phyloP scores from a whole-genome alignment of 768 basidiomycete genomes.

The Lactarius akahatsu region DNA sequence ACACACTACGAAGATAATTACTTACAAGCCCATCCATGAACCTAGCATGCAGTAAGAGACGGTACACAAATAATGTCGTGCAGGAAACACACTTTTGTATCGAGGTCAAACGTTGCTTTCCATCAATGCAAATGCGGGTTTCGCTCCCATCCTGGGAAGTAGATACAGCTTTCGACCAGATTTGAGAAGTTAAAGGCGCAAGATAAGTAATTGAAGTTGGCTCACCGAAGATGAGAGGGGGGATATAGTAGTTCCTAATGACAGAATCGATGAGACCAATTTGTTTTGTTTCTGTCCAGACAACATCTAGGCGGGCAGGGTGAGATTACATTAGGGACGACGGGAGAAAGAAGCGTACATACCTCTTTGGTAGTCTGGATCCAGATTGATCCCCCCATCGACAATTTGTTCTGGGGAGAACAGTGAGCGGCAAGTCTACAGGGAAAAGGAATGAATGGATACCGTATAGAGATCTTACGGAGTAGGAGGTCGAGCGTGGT shows the following conservation, averaged over 20 bases:
- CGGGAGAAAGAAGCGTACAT: constrained; percentile 36
- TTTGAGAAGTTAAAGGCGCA: neutral
- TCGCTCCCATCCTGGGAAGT: constrained; percentile 61
- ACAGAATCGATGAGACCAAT: constrained; percentile 75
- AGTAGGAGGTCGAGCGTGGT: constrained; percentile 34
- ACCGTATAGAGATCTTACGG: constrained; percentile 39
- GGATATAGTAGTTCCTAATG: constrained; percentile 76
- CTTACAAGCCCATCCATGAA: constrained; percentile 71
- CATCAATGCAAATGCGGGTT: constrained; percentile 69
- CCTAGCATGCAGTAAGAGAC: constrained; percentile 5
- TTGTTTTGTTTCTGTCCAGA: constrained; percentile 78
- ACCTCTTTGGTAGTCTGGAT: constrained; percentile 82
- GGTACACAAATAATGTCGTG: neutral
- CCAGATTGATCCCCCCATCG: constrained; percentile 61
- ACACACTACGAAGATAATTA: constrained; percentile 24
- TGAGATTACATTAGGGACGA: neutral
- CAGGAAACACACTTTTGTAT: constrained; percentile 54
- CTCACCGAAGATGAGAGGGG: constrained; percentile 76
- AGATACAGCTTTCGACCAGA: constrained; percentile 45
- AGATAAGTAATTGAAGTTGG: neutral
- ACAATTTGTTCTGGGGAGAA: constrained; percentile 56
- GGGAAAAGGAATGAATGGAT: neutral
- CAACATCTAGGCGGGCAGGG: constrained; percentile 52
- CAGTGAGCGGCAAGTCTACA: neutral
- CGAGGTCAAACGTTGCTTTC: constrained; percentile 78